Evolutionary conservation across 257 asterid species (phyloP).

Genomic region (Petrea volubilis): DNA sequence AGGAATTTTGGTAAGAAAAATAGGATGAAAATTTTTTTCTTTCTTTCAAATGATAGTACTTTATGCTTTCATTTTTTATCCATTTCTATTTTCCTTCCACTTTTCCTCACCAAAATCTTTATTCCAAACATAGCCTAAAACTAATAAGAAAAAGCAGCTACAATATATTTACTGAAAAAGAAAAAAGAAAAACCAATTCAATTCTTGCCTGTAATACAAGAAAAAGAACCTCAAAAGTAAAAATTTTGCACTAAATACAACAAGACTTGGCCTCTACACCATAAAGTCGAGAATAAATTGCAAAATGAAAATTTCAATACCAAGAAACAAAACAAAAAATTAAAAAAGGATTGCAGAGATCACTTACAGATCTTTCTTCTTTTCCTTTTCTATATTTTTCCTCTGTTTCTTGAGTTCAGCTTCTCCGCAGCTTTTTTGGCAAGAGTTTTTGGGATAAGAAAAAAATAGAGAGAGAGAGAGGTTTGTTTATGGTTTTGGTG

Average conservation of each 20-base stretch:
- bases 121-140: no score
- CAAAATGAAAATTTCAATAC: neutral
- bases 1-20: no score
- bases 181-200: neutral
- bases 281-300: neutral
- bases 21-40: no score
- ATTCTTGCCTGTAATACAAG: neutral
- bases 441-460: slow-evolving; percentile 3
- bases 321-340: neutral
- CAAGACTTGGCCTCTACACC: neutral
- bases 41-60: no score
- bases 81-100: no score
- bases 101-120: no score
- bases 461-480: neutral
- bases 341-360: neutral
- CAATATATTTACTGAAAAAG: neutral
- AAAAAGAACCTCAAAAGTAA: neutral
- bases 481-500: neutral
- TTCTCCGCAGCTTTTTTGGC: neutral
- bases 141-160: neutral
- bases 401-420: neutral
- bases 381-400: neutral
- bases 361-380: slow-evolving; percentile 4
- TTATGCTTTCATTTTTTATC: no score
- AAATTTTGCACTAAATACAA: neutral